Conservation (phyloP, 495 filamentous ascomycete species). For the Cairneyella variabilis region DNA sequence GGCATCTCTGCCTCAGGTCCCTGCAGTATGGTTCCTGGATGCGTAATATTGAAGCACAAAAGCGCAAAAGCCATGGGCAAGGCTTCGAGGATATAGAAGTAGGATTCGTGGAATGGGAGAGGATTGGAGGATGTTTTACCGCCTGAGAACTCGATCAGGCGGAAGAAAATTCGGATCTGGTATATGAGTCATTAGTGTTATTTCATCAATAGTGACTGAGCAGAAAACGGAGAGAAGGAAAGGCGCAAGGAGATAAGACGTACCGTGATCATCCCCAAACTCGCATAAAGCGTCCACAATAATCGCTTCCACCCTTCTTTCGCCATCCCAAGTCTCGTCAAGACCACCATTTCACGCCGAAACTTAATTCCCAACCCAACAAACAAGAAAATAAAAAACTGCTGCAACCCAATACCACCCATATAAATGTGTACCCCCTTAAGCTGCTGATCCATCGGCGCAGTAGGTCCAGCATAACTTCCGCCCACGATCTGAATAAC, state of each 20-base stretch:
- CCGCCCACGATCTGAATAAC: slow-evolving; percentile 58
- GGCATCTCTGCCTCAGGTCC: slow-evolving; percentile 3
- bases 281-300: slow-evolving; percentile 47
- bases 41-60: slow-evolving; percentile 42
- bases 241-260: slow-evolving; percentile 23
- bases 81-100: slow-evolving; percentile 53
- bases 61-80: slow-evolving; percentile 53
- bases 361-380: slow-evolving; percentile 42
- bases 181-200: slow-evolving; percentile 2
- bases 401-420: slow-evolving; percentile 56
- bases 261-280: slow-evolving; percentile 49
- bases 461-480: slow-evolving; percentile 27
- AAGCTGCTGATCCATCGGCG: slow-evolving; percentile 22
- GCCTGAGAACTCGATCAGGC: slow-evolving; percentile 50
- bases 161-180: slow-evolving; percentile 55
- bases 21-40: slow-evolving; percentile 40
- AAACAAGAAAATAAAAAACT: slow-evolving; percentile 56
- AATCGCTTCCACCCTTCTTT: slow-evolving; percentile 37
- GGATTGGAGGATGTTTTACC: slow-evolving; percentile 36
- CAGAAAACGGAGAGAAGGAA: neutral
- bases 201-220: neutral
- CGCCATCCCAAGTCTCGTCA: slow-evolving; percentile 11
- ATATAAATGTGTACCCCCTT: slow-evolving; percentile 56
- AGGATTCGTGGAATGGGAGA: slow-evolving; percentile 49
- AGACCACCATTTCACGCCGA: slow-evolving; percentile 34